Evolutionary conservation across 2,329 filamentous ascomycete species (phyloP).

Genomic region (Stylonectria norvegica): DNA sequence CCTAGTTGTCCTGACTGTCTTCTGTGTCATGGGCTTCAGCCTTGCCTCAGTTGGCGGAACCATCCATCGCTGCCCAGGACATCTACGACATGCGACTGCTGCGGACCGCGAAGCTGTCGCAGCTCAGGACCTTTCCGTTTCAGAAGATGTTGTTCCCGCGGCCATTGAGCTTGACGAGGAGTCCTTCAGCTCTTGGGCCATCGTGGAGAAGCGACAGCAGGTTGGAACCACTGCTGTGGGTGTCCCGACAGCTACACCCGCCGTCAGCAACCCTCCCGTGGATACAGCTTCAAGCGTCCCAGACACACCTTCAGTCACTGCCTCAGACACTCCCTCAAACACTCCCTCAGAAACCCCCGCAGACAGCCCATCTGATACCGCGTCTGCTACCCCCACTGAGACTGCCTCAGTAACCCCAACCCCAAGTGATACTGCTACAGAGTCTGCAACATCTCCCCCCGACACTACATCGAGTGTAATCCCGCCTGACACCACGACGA

Average conservation of each 20-base stretch:
- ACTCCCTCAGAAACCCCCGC: conserved; percentile 9
- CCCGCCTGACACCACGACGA: conserved; percentile 9
- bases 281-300: conserved; percentile 4
- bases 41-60: conserved; percentile 23
- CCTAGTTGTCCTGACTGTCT: conserved; percentile 23
- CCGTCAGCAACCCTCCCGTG: conserved; percentile 7
- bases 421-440: not conserved
- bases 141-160: no score
- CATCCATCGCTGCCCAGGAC: conserved; percentile 24
- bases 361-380: not conserved
- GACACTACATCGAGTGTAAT: not conserved
- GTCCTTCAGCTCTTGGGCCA: no score
- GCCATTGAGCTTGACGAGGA: no score
- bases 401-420: not conserved
- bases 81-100: conserved; percentile 16
- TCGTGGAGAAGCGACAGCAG: no score
- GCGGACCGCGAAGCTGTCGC: no score
- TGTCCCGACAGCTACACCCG: conserved; percentile 6
- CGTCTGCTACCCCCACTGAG: not conserved
- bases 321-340: conserved; percentile 10
- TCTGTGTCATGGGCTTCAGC: conserved; percentile 23
- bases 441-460: not conserved
- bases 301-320: conserved; percentile 7
- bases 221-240: conserved; percentile 15
- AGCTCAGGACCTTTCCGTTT: no score